phyloP scores from a whole-genome alignment of 2,329 filamentous ascomycete species.

The Pseudocercospora fijiensis region DNA sequence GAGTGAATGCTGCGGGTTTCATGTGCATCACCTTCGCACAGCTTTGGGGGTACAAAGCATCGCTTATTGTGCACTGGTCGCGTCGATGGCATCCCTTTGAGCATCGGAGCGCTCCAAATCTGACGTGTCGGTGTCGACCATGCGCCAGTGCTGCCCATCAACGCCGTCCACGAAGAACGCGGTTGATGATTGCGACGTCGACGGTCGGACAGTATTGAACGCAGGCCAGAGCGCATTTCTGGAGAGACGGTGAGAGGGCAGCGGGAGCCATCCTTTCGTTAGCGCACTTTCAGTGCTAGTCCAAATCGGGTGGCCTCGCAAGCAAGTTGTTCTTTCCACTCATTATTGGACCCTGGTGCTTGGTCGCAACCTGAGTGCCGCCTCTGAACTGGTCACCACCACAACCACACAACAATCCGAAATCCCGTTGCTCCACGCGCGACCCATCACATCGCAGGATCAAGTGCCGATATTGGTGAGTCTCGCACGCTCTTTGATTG shows the following conservation, averaged over 20 bases:
- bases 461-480: slow-evolving; percentile 9
- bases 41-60: slow-evolving; percentile 8
- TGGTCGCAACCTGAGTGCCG: slow-evolving; percentile 2
- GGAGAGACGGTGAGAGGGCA: slow-evolving; percentile 3
- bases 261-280: neutral
- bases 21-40: slow-evolving; percentile 8
- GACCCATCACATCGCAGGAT: slow-evolving; percentile 3
- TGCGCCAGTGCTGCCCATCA: neutral
- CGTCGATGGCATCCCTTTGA: neutral
- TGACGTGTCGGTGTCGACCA: neutral
- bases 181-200: neutral
- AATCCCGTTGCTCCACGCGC: neutral
- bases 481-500: neutral
- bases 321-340: neutral
- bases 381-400: neutral
- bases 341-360: slow-evolving; percentile 3
- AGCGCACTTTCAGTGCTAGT: neutral
- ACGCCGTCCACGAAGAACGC: neutral
- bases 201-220: too few relatives aligned
- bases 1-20: slow-evolving; percentile 13
- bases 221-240: neutral
- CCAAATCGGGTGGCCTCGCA: neutral
- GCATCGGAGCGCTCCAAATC: neutral
- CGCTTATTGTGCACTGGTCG: slow-evolving; percentile 3
- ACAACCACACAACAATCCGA: slow-evolving; percentile 2